phyloP scores from a whole-genome alignment of 1,284 basidiomycete genomes.

The Cutaneotrichosporon daszewskae region DNA sequence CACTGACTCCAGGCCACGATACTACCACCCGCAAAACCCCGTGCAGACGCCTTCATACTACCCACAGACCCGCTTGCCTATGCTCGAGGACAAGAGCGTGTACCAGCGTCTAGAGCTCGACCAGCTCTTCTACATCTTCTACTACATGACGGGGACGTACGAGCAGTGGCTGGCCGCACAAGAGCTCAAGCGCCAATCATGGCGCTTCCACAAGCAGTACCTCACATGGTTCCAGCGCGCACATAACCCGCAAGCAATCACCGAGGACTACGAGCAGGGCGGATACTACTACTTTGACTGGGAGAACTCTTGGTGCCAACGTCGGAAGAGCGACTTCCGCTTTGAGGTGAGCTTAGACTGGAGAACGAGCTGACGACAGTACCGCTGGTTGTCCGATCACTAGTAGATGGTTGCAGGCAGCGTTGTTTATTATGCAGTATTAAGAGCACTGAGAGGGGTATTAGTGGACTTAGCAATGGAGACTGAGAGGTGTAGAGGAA shows the following conservation, averaged over 20 bases:
- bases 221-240: slow-evolving; percentile 99
- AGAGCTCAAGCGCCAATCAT: slow-evolving; percentile 94
- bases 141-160: slow-evolving; percentile 94
- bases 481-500: too few relatives aligned
- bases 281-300: slow-evolving; percentile 96
- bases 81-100: slow-evolving; percentile 77
- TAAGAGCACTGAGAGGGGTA: too few relatives aligned
- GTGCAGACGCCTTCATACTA: slow-evolving; percentile 91
- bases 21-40: slow-evolving; percentile 92
- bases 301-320: slow-evolving; percentile 96
- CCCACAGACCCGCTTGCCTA: slow-evolving; percentile 76
- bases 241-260: slow-evolving; percentile 97
- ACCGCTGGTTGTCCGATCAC: slow-evolving; percentile 83
- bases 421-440: too few relatives aligned
- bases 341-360: slow-evolving; percentile 57
- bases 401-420: slow-evolving; percentile 43
- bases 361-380: slow-evolving; percentile 39
- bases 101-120: slow-evolving; percentile 94
- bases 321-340: slow-evolving; percentile 96
- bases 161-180: slow-evolving; percentile 97
- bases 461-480: too few relatives aligned
- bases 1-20: slow-evolving; percentile 66
- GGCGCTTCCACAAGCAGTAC: slow-evolving; percentile 99
- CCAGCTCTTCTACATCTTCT: slow-evolving; percentile 98
- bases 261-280: slow-evolving; percentile 98